Conservation (phyloP, 345 rosid genomes). For the Linum lewisii region DNA sequence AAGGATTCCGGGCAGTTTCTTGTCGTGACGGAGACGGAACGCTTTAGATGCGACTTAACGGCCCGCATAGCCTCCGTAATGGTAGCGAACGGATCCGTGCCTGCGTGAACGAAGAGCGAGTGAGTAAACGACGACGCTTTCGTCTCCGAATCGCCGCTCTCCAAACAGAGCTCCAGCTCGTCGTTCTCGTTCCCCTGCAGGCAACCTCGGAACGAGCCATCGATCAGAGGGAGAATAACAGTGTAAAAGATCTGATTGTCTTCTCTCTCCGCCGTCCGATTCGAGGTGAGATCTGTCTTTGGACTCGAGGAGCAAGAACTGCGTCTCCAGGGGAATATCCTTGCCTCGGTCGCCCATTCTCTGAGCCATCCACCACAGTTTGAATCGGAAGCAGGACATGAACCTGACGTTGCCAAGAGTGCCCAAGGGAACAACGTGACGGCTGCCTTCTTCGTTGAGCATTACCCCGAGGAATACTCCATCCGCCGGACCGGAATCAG, state of each 20-base stretch:
- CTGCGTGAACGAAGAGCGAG: slow-evolving; percentile 57
- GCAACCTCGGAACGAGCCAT: slow-evolving; percentile 68
- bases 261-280: slow-evolving; percentile 31
- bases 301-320: slow-evolving; percentile 46
- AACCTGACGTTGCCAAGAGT: slow-evolving; percentile 49
- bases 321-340: slow-evolving; percentile 61
- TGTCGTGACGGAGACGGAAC: slow-evolving; percentile 81
- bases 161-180: slow-evolving; percentile 77
- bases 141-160: slow-evolving; percentile 68
- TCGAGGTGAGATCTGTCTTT: slow-evolving; percentile 35
- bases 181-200: slow-evolving; percentile 66
- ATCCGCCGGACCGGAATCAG: slow-evolving; percentile 25
- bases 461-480: slow-evolving; percentile 55
- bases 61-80: slow-evolving; percentile 63
- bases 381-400: slow-evolving; percentile 59
- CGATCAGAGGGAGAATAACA: slow-evolving; percentile 79
- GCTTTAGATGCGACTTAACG: slow-evolving; percentile 62
- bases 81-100: slow-evolving; percentile 67
- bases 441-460: slow-evolving; percentile 41
- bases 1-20: slow-evolving; percentile 69
- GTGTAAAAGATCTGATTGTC: slow-evolving; percentile 62
- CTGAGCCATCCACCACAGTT: slow-evolving; percentile 79
- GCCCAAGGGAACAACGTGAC: slow-evolving; percentile 51
- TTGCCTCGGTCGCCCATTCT: slow-evolving; percentile 49
- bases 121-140: slow-evolving; percentile 61